Evolutionary conservation across 2,329 filamentous ascomycete species (phyloP), one percentile per base, ranked within the genome.

Genomic region (Colletotrichum sp.): DNA sequence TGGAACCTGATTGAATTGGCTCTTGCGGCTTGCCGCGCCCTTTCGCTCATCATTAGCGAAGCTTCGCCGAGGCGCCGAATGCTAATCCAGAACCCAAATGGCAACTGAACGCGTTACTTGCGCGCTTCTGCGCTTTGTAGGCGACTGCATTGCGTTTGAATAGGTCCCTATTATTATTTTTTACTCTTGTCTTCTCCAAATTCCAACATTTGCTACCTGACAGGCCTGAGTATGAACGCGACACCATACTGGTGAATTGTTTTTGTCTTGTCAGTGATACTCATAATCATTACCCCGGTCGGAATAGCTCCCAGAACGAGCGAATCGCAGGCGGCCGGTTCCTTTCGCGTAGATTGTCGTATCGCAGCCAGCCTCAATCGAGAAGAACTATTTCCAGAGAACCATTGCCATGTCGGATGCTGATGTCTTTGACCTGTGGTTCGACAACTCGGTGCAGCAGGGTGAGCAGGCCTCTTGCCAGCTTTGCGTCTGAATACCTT

Each of bases 401-500:
- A 52, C 64, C 64, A 6, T 19, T 66, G 39, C 49, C 57, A 63
- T 70, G 57, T 61, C n/a, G 64, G 44, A 65, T 69, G 64, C 65
- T 29, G 32, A 73, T 73, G 70, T 65, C 44, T 64, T 44, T 76
- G 64, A 65, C 36, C 22, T 65, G 36, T 61, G 70, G 32, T 73
- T 69, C 29, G 64, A 76, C 65, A 69, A 69, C 44, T 52, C 74
- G 39, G 49, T 39, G 63, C 59, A 69, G 64, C 59, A 69, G 57
- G 70, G 59, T 73, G 74, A 73, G 32, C 29, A 69, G 74, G 70
- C 64, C 69, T 71, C 27, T 76, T 44, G 59, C 59, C 65, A 74
- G 59, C 63, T 72, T 73, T 68, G 65, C 49, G 63, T 55, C 59
- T 67, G 22, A 44, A 9, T 64, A 44, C 32, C 55, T 64, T 34